Percentiles rank a stretch among this genome's conserved stretches.
phyloP scores from a whole-genome alignment of 768 basidiomycete species.

The Cytidiella melzeri region DNA sequence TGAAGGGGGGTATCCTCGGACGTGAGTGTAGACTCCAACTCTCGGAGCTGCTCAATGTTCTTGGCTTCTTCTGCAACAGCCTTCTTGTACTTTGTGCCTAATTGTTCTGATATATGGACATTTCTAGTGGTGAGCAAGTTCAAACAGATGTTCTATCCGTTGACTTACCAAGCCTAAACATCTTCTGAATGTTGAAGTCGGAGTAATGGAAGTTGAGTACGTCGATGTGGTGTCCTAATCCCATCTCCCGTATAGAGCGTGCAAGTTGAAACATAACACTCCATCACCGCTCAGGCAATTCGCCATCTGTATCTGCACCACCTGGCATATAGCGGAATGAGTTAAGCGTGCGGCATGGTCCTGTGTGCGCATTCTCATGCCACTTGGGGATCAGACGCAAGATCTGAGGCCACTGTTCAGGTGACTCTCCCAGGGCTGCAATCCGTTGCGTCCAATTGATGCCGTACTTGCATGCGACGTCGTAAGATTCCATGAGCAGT shows the following conservation, averaged over 20 bases:
- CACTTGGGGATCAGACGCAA: constrained; percentile 10
- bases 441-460: constrained; percentile 9
- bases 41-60: too few relatives aligned
- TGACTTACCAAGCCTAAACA: too few relatives aligned
- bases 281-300: constrained; percentile 14
- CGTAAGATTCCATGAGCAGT: constrained; percentile 15
- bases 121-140: too few relatives aligned
- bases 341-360: constrained; percentile 2
- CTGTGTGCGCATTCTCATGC: constrained; percentile 10
- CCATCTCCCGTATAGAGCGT: constrained; percentile 11
- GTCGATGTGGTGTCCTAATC: constrained; percentile 15
- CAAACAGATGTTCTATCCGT: too few relatives aligned
- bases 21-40: too few relatives aligned
- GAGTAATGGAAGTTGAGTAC: constrained; percentile 12
- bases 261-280: constrained; percentile 5
- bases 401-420: constrained; percentile 2
- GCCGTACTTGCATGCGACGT: constrained; percentile 23
- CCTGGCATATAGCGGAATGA: constrained; percentile 12
- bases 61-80: too few relatives aligned
- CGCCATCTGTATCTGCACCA: constrained; percentile 12
- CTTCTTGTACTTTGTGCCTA: too few relatives aligned
- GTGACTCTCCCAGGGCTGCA: constrained; percentile 1
- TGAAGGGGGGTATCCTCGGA: too few relatives aligned
- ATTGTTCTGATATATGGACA: too few relatives aligned
- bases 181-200: constrained; percentile 16